phyloP scores from a whole-genome alignment of 1,284 basidiomycete species.

The Ustilago esculenta region DNA sequence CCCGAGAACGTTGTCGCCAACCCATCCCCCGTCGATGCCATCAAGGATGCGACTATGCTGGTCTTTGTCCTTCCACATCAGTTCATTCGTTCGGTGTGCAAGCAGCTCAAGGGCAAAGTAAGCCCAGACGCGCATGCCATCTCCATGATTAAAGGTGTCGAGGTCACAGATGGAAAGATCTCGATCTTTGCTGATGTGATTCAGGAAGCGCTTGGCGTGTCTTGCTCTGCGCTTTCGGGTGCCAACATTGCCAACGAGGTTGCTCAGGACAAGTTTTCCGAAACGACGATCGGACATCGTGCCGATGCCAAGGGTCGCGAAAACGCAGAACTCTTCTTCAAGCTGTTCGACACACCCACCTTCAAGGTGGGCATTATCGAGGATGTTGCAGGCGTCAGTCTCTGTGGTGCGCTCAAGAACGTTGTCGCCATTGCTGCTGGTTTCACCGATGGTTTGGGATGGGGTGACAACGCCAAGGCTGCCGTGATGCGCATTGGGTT shows the following conservation, averaged over 20 bases:
- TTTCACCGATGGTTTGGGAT: slow-evolving; percentile 71
- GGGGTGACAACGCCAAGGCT: slow-evolving; percentile 73
- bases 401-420: slow-evolving; percentile 73
- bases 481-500: slow-evolving; percentile 72
- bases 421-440: slow-evolving; percentile 73
- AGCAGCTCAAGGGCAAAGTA: slow-evolving; percentile 60
- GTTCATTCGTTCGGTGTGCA: slow-evolving; percentile 67
- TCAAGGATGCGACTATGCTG: slow-evolving; percentile 71
- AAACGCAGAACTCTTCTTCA: slow-evolving; percentile 59
- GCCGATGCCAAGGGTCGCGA: slow-evolving; percentile 53
- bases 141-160: slow-evolving; percentile 68
- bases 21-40: slow-evolving; percentile 70
- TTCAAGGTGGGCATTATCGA: slow-evolving; percentile 72
- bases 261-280: slow-evolving; percentile 70
- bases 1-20: slow-evolving; percentile 72
- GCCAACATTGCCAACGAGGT: slow-evolving; percentile 74
- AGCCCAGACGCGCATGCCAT: slow-evolving; percentile 64
- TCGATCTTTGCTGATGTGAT: slow-evolving; percentile 73
- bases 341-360: slow-evolving; percentile 70
- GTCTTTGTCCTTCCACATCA: slow-evolving; percentile 73
- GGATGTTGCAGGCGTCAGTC: slow-evolving; percentile 72
- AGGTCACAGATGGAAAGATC: slow-evolving; percentile 69
- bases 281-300: slow-evolving; percentile 73
- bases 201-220: slow-evolving; percentile 70
- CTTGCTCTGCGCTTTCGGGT: slow-evolving; percentile 71